A percentile compares a stretch with the other conserved stretches of the same genome.
Evolutionary conservation across 2,329 filamentous ascomycete genomes (phyloP).

Genomic region (Lasiodiplodia theobromae): DNA sequence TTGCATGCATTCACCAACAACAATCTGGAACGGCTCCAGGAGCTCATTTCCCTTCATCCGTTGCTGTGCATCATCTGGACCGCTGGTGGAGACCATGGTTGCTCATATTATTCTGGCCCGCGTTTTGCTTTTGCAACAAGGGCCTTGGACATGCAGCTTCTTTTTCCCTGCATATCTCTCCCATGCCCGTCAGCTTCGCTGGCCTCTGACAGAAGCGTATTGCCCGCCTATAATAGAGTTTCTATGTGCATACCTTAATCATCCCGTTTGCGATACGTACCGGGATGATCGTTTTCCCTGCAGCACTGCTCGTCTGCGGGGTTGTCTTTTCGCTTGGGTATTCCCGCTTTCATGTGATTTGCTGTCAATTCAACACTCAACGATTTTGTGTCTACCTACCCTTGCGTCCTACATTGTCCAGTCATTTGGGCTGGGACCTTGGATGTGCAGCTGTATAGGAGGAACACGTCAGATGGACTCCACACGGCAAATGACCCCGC

Average conservation of each 20-base stretch:
- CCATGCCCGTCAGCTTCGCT: neutral
- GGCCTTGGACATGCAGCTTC: neutral
- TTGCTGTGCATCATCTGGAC: neutral
- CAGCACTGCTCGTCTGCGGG: neutral
- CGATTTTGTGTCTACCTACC: neutral
- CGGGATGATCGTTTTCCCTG: neutral
- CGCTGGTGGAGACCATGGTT: neutral
- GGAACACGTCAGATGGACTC: no score
- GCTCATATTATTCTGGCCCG: neutral
- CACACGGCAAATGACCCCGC: no score
- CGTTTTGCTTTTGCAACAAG: neutral
- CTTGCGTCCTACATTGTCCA: neutral
- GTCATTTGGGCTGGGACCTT: neutral
- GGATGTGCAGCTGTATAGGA: no score
- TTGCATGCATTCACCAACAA: neutral
- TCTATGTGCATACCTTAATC: neutral
- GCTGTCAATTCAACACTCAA: neutral
- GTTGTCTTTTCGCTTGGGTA: neutral
- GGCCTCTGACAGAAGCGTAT: neutral
- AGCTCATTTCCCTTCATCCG: neutral
- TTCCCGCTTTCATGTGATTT: neutral
- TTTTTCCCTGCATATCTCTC: neutral
- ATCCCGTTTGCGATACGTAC: neutral
- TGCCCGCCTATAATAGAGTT: neutral
- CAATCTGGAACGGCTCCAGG: neutral